A percentile compares a stretch with the other conserved stretches of the same genome.
phyloP scores from a whole-genome alignment of 176 grass and related monocot genomes.

The Neostapfia colusana region DNA sequence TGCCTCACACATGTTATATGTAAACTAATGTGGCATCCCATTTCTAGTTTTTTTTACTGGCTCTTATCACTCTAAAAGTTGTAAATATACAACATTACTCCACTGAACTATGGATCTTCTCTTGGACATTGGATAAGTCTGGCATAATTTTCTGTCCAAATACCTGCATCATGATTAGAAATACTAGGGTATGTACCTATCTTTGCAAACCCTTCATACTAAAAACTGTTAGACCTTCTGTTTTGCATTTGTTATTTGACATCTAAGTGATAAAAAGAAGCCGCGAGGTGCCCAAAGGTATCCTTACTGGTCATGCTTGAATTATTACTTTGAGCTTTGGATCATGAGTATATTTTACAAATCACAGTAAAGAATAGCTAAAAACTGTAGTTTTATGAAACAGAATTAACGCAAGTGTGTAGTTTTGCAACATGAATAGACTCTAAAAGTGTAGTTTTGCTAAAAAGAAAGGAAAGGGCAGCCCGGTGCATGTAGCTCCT shows the following conservation, averaged over 20 bases:
- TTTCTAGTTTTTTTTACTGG: not conserved
- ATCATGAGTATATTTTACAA: not conserved
- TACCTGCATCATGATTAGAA: not conserved
- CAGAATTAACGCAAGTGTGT: not conserved
- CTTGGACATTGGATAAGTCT: not conserved
- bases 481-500: no score
- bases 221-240: not conserved
- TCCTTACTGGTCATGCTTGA: slow-evolving; percentile 16
- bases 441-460: not conserved
- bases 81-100: not conserved
- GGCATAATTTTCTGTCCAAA: slow-evolving; percentile 11
- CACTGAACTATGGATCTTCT: not conserved
- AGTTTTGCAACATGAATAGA: not conserved
- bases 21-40: not conserved
- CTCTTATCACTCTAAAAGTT: not conserved
- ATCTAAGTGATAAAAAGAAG: not conserved
- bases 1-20: not conserved
- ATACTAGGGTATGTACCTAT: not conserved
- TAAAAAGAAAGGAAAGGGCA: no score
- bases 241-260: slow-evolving; percentile 12
- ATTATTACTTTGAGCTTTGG: slow-evolving; percentile 4
- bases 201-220: not conserved
- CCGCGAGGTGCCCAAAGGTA: not conserved
- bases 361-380: not conserved
- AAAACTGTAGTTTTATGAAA: not conserved